Evolutionary conservation across 169 alveolate species (phyloP).

Genomic region (Plasmodium knowlesi): DNA sequence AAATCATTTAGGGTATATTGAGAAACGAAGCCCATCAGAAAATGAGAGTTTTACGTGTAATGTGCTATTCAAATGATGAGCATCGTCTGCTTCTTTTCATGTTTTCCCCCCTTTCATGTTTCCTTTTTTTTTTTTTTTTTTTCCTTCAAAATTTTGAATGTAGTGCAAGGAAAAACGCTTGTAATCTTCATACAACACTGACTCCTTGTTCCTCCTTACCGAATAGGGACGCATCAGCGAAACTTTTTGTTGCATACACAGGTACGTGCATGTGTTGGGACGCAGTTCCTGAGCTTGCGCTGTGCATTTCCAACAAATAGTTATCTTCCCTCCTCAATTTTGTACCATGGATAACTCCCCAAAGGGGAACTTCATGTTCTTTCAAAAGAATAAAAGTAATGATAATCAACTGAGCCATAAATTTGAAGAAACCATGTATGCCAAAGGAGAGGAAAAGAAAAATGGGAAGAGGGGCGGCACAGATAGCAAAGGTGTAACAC

Average conservation of each 20-base stretch:
- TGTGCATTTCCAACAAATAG: not conserved
- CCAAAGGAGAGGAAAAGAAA: constrained; percentile 33
- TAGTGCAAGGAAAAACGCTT: not conserved
- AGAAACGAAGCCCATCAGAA: not conserved
- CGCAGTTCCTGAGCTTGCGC: not conserved
- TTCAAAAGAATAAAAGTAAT: constrained; percentile 57
- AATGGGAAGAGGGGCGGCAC: not conserved
- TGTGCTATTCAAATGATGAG: not conserved
- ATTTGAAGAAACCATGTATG: constrained; percentile 10
- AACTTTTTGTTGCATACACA: not conserved
- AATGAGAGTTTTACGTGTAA: not conserved
- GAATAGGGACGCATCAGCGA: not conserved
- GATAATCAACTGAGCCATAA: constrained; percentile 32
- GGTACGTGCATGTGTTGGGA: not conserved
- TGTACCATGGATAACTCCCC: constrained; percentile 32
- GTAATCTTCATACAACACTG: not conserved
- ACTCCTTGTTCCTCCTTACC: not conserved
- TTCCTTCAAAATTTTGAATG: not conserved
- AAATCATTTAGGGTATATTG: not conserved
- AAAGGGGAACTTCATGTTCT: constrained; percentile 6
- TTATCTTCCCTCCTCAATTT: not conserved
- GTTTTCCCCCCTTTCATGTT: not conserved
- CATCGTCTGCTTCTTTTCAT: not conserved
- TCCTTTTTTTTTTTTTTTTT: not conserved
- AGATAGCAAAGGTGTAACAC: not conserved